phyloP scores from a whole-genome alignment of 345 rosid genomes.

The Theobroma cacao region DNA sequence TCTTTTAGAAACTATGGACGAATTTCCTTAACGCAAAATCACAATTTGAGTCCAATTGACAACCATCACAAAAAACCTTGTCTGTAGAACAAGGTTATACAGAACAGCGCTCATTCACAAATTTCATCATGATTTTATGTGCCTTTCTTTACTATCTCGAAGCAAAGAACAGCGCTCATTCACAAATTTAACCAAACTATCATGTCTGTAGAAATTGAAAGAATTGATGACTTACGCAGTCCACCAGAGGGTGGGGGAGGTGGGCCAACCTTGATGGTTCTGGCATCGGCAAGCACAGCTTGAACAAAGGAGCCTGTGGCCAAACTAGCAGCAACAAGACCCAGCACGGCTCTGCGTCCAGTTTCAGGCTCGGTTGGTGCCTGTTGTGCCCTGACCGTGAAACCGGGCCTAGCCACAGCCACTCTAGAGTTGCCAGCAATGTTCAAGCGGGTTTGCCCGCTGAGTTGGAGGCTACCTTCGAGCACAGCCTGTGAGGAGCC shows the following conservation, averaged over 20 bases:
- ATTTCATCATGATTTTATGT: too few relatives aligned
- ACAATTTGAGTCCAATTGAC: too few relatives aligned
- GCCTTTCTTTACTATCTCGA: too few relatives aligned
- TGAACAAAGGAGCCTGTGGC: conserved; percentile 71
- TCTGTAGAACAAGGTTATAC: too few relatives aligned
- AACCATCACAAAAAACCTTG: too few relatives aligned
- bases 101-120: too few relatives aligned
- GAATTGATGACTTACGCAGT: conserved; percentile 58
- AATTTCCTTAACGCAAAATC: not conserved
- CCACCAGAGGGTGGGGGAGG: conserved; percentile 96
- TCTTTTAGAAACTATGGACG: not conserved
- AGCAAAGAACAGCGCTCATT: not conserved
- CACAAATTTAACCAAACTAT: not conserved
- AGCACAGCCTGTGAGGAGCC: conserved; percentile 65
- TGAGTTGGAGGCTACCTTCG: conserved; percentile 63
- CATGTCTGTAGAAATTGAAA: not conserved
- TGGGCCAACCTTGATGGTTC: conserved; percentile 76
- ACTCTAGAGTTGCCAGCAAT: conserved; percentile 29
- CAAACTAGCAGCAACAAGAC: conserved; percentile 68
- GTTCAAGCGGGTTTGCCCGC: conserved; percentile 51
- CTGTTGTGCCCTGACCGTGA: conserved; percentile 62
- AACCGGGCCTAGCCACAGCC: conserved; percentile 32
- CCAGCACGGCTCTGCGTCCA: conserved; percentile 67
- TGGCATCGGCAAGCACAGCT: conserved; percentile 69
- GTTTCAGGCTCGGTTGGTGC: conserved; percentile 51